Base-by-base conservation (phyloP, 164 flowering plant genomes). In the Magnolia officinalis region DNA sequence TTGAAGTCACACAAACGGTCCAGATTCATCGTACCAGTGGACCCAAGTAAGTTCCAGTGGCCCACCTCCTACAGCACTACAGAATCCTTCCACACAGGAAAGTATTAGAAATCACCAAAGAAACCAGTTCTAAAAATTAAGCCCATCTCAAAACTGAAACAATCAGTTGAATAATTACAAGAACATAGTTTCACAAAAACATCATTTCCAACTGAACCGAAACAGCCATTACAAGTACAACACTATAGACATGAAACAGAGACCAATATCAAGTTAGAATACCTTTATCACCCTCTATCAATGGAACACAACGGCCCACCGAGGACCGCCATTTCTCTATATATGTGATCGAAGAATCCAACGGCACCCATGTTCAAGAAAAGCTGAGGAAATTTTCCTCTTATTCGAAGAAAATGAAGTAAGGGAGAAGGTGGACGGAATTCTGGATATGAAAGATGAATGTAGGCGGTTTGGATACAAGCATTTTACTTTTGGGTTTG, bases 401-500 rank as follows among this genome's bases (percentile, higher is more conserved):
- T 63, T 63, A 19, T 45, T 29, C 8, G 20, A 49, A 61, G 51
- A 61, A 24, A 73, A 24, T 31, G 18, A 29, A 24, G 67, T 1
- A 37, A n/a, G 6, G n/a, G 58, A 8, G 24, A 19, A 45, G n/a
- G 72, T n/a, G 58, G 45, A 20, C 19, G 66, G 45, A 72, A 7
- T 26, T 16, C 5, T 7, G 18, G 71, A 19, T 21, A 31, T 8
- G 24, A 67, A 11, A 18, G n/a, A 26, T 37, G 61, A 55, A 55
- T 16, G 18, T 55, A 0, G 16, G 16, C 61, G 16, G 19, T 16
- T 11, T 31, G n/a, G 29, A 68, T 68, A 7, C 50, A 68, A 31
- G 61, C 18, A 11, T 21, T 82, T 77, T 63, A 73, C 72, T 78
- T 78, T 79, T 90, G 90, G 49, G 21, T 81, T 82, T 90, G 94